These are phyloP conservation scores for Candida awuae DNA, from an alignment of 805 yeast genomes.

Conservation along the genomic window DNA sequence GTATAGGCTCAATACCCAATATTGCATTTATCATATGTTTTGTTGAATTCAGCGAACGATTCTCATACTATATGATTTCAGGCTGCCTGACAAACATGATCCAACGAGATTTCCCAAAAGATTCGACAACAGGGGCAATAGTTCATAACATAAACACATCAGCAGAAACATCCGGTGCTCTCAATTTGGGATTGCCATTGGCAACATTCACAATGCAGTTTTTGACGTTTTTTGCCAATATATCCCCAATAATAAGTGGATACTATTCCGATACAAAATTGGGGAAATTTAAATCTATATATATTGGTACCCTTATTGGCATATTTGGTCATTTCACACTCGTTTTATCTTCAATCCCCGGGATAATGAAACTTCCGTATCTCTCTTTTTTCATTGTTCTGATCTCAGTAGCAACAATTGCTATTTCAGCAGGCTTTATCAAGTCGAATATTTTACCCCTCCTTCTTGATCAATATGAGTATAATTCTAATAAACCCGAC, in stretches of 20 bases:
- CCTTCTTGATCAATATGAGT: constrained; percentile 53
- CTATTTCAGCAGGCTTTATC: constrained; percentile 43
- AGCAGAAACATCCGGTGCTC: constrained; percentile 40
- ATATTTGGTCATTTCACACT: constrained; percentile 39
- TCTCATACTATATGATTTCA: constrained; percentile 42
- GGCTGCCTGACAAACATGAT: constrained; percentile 41
- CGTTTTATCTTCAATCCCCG: constrained; percentile 40
- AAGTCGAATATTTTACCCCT: constrained; percentile 45
- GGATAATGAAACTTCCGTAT: constrained; percentile 25
- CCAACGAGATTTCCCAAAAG: constrained; percentile 44
- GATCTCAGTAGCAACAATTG: constrained; percentile 32
- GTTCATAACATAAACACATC: constrained; percentile 32
- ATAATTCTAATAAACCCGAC: constrained; percentile 44
- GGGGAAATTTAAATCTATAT: constrained; percentile 41
- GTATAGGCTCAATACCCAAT: too few relatives aligned
- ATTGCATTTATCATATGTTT: too few relatives aligned
- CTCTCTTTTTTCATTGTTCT: constrained; percentile 29
- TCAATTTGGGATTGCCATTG: constrained; percentile 37
- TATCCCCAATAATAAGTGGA: constrained; percentile 44
- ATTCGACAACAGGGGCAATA: constrained; percentile 31
- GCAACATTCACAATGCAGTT: constrained; percentile 40
- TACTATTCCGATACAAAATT: constrained; percentile 41
- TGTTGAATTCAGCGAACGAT: constrained; percentile 51
- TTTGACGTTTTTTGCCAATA: constrained; percentile 39
- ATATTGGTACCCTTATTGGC: constrained; percentile 40